Evolutionary conservation across 2,329 filamentous ascomycete species (phyloP), one percentile per base, ranked within the genome.

Genomic region (Clonostachys byssicola): DNA sequence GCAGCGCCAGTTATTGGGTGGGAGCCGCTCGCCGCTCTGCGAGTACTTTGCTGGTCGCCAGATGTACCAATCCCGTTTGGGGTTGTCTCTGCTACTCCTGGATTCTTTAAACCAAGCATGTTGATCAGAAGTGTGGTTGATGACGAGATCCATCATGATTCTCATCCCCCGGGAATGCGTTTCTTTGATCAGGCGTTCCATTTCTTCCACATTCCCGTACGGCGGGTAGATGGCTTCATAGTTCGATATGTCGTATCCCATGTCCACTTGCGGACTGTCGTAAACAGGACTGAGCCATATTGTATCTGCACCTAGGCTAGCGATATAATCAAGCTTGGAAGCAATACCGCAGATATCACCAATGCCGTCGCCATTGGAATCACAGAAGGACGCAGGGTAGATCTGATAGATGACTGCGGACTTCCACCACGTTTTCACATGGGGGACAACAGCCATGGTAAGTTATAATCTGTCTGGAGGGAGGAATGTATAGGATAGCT

Each of bases 61-160:
- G 47, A 83, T 78, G 56, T 87, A 88, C 84, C 85, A 90, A 60
- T 87, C 75, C 2, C 85, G 72, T 58, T 87, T 87, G 10, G 81
- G 73, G 56, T 73, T 85, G 52, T 78, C 71, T 48, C 74, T 80
- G 39, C 78, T 82, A 35, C 76, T 77, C 44, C 80, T 71, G 3
- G 82, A 86, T 57, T 88, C 77, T 43, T 79, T 72, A 65, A 89
- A 89, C 86, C 86, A 91, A 5, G 74, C 72, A 56, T 89, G 84
- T 60, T 88, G 75, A 52, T 86, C 79, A 4, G 81, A 86, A 0
- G 86, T 90, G 60, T 92, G 88, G 54, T 91, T 92, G 51, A 91
- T 77, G 3, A 92, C 88, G 4, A 92, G 71, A 58, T 92, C 87
- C 49, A 91, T 75, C 48, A 92, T 81, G 12, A 91, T 65, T 53